These are phyloP conservation scores for Ogataea nonfermentans DNA, from an alignment of 805 yeast species.

Conservation along the genomic window DNA sequence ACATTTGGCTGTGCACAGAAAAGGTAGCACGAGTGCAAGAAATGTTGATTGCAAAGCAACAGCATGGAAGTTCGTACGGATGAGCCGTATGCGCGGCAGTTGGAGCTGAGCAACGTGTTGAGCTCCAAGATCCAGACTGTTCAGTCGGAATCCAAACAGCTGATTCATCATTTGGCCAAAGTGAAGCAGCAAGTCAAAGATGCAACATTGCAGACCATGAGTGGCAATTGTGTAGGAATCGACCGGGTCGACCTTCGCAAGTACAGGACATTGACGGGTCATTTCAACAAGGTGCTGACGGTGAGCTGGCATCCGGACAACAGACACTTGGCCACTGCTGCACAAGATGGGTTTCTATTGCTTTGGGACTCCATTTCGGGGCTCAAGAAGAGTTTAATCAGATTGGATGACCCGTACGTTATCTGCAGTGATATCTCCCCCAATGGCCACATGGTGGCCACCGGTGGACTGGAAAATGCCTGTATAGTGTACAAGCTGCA, in stretches of 20 bases:
- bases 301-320: conserved; percentile 70
- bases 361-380: conserved; percentile 81
- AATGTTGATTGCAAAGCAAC: conserved; percentile 2
- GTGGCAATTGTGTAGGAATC: conserved; percentile 23
- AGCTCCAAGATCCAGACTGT: conserved; percentile 23
- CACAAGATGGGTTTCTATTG: conserved; percentile 84
- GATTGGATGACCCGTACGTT: conserved; percentile 77
- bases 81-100: conserved; percentile 23
- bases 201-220: conserved; percentile 27
- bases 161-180: conserved; percentile 27
- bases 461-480: conserved; percentile 80
- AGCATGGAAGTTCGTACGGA: conserved; percentile 12
- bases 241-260: conserved; percentile 15
- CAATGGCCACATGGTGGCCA: conserved; percentile 61
- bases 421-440: conserved; percentile 73
- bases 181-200: conserved; percentile 29
- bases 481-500: conserved; percentile 63
- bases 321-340: conserved; percentile 61
- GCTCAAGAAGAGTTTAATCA: conserved; percentile 65
- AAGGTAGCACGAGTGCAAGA: conserved; percentile 8
- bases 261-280: conserved; percentile 51
- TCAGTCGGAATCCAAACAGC: conserved; percentile 28
- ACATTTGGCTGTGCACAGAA: conserved; percentile 21
- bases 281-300: conserved; percentile 68
- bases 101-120: conserved; percentile 23